Base-by-base conservation (phyloP, 257 asterid species). In the Penstemon newberryi region DNA sequence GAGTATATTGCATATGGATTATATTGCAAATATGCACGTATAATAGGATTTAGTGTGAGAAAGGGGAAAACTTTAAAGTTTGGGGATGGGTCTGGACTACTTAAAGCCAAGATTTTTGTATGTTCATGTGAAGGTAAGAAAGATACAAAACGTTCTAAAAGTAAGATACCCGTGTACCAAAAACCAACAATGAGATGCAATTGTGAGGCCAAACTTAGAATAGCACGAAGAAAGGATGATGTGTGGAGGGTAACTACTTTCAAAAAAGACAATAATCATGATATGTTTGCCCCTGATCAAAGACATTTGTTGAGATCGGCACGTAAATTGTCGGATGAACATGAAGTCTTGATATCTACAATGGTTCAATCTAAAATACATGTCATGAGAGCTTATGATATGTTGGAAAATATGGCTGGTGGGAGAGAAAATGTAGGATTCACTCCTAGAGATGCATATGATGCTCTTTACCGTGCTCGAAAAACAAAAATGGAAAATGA, bases 101-200 rank as follows among this genome's bases (percentile, higher is more conserved):
- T 19, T 19, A 51, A 51, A 13, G 56, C 2, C 1, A 51, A 51
- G 12, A 7, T 7, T 13, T 51, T 51, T n/a, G n/a, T 51, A 1
- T 51, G 56, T n/a, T 51, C 56, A n/a, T 51, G 56, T n/a, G 56
- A 56, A 56, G 62, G 62, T 25, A 12, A 4, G 3, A 56, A 56
- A 36, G 62, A 36, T 19, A 42, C 5, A 6, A 51, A 7, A n/a
- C 18, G 56, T 51, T 51, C 56, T 4, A 9, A 51, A n/a, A 2
- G 6, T 8, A 51, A 51, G 56, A 5, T 51, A 7, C 15, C 56
- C 6, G 5, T 8, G 12, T 51, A 51, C 18, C 56, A 8, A 51
- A 51, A 51, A 51, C 8, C 56, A 51, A 7, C 18, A n/a, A 0
- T n/a, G 8, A 51, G 56, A n/a, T 51, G 56, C 12, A 13, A n/a